A percentile compares a stretch with the other conserved stretches of the same genome.
These are phyloP conservation scores for Cystoderma amianthinum DNA, from an alignment of 768 basidiomycete genomes.

Conservation along the genomic window DNA sequence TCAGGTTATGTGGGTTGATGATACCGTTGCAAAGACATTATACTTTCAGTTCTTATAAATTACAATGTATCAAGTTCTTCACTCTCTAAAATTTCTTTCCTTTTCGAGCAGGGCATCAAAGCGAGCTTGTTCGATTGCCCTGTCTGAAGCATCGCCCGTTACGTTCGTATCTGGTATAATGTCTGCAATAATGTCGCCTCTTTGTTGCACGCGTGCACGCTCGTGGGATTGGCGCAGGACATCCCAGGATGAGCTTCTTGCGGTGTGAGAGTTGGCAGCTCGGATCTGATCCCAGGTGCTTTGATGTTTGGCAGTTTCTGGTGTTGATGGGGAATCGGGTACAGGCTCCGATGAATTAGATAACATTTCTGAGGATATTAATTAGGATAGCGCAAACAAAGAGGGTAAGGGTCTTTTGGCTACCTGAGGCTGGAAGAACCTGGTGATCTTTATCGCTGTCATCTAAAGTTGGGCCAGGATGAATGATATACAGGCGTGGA, in stretches of 20 bases:
- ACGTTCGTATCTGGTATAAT: slow-evolving; percentile 6
- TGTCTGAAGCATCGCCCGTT: slow-evolving; percentile 18
- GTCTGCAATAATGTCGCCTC: slow-evolving; percentile 5
- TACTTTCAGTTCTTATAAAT: slow-evolving; percentile 5
- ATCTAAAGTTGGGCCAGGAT: background rate
- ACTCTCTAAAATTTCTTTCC: slow-evolving; percentile 35
- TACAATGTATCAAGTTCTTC: slow-evolving; percentile 6
- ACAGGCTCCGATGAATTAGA: no score
- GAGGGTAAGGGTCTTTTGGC: no score
- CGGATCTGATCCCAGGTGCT: slow-evolving; percentile 68
- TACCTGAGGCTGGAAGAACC: no score
- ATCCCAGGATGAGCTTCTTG: slow-evolving; percentile 59
- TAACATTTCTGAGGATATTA: no score
- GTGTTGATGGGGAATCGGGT: background rate
- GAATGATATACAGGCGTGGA: background rate
- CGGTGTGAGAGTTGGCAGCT: slow-evolving; percentile 35
- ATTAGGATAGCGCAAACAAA: no score
- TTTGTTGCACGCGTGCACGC: slow-evolving; percentile 19
- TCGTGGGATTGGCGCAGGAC: slow-evolving; percentile 53
- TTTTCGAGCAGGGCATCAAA: slow-evolving; percentile 56
- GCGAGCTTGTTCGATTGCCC: slow-evolving; percentile 40
- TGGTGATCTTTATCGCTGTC: background rate
- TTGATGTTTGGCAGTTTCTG: background rate
- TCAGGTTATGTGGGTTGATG: background rate
- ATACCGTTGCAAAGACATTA: background rate